A percentile compares a stretch with the other conserved stretches of the same genome.
phyloP scores from a whole-genome alignment of 805 yeast genomes.

The Nadsonia fulvescens region DNA sequence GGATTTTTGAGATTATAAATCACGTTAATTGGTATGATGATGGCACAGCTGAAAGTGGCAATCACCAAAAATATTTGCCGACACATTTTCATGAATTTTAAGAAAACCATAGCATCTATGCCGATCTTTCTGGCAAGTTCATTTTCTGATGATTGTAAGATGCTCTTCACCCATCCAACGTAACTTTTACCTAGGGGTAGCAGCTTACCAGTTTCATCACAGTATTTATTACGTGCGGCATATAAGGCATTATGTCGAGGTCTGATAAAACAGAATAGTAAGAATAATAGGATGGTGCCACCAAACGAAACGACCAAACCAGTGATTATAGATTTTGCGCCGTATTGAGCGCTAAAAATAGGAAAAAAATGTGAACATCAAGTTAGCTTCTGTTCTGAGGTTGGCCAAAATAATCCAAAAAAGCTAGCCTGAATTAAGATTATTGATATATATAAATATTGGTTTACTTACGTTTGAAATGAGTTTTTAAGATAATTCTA shows the following conservation, averaged over 20 bases:
- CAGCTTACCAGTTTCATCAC: slow-evolving; percentile 7
- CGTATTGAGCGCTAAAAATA: slow-evolving; percentile 11
- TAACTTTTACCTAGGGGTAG: slow-evolving; percentile 8
- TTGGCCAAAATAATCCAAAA: background rate
- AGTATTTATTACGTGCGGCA: slow-evolving; percentile 15
- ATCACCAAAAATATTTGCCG: slow-evolving; percentile 16
- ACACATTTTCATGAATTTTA: slow-evolving; percentile 17
- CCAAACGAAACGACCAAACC: slow-evolving; percentile 20
- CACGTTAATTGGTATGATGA: slow-evolving; percentile 22
- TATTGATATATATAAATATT: background rate
- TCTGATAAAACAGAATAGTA: slow-evolving; percentile 16
- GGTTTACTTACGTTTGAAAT: slow-evolving; percentile 1
- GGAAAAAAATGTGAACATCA: too few relatives aligned
- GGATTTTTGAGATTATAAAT: slow-evolving; percentile 14
- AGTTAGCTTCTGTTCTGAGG: too few relatives aligned
- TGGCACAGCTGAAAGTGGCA: slow-evolving; percentile 17
- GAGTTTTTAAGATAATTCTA: slow-evolving; percentile 2
- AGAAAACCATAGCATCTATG: slow-evolving; percentile 19
- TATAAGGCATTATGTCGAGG: slow-evolving; percentile 17
- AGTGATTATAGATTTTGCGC: slow-evolving; percentile 20
- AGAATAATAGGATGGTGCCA: slow-evolving; percentile 14
- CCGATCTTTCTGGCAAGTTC: slow-evolving; percentile 17
- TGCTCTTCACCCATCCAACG: slow-evolving; percentile 13
- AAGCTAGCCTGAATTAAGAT: background rate
- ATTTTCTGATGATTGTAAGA: slow-evolving; percentile 11